A percentile compares a stretch with the other conserved stretches of the same genome.
These are phyloP conservation scores for Pneumocystis jirovecii DNA, from an alignment of 1,139 yeast genomes.

Conservation along the genomic window DNA sequence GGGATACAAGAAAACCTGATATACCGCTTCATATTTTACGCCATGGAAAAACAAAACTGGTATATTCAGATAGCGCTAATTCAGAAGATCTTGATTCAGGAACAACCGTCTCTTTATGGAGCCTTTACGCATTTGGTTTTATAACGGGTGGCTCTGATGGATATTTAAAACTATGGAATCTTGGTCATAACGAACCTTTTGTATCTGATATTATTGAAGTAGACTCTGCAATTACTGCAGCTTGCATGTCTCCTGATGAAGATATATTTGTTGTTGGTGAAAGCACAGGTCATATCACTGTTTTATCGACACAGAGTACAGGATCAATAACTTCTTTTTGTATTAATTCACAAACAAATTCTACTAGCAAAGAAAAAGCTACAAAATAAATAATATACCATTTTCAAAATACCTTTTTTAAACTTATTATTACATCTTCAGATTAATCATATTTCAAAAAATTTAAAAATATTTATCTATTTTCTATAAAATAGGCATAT, in stretches of 20 bases:
- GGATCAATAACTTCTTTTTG: not conserved
- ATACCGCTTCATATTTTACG: constrained; percentile 2
- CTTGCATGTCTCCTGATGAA: constrained; percentile 4
- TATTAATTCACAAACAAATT: not conserved
- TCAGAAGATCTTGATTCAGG: constrained; percentile 8
- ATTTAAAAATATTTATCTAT: no score
- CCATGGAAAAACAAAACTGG: constrained; percentile 6
- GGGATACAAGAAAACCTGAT: constrained; percentile 4
- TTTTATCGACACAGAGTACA: not conserved
- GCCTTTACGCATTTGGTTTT: not conserved
- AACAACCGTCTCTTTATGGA: constrained; percentile 5
- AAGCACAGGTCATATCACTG: constrained; percentile 2
- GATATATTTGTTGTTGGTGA: constrained; percentile 2
- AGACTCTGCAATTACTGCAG: constrained; percentile 5
- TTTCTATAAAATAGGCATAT: no score
- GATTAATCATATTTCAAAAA: no score
- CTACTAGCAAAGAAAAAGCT: not conserved
- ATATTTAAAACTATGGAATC: constrained; percentile 5
- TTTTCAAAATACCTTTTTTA: no score
- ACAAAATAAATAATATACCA: not conserved
- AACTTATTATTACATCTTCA: no score
- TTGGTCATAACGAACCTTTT: constrained; percentile 1
- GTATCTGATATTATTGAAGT: constrained; percentile 3
- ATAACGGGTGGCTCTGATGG: constrained; percentile 10
- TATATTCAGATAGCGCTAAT: constrained; percentile 2